phyloP scores from a whole-genome alignment of 352 stramenopile species.

The Thalassiosira hispida region DNA sequence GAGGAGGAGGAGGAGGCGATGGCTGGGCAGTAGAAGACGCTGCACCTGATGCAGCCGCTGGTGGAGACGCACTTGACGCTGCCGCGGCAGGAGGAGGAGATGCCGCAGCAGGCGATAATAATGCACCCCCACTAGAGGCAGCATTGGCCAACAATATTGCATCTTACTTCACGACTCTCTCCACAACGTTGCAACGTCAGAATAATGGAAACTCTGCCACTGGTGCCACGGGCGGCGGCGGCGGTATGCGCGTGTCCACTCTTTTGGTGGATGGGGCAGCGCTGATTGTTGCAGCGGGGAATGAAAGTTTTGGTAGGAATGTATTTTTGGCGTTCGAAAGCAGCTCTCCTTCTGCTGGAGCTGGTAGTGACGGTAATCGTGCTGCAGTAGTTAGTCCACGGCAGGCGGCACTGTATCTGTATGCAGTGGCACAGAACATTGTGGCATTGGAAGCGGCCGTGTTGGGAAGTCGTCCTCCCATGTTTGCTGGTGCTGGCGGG shows the following conservation, averaged over 20 bases:
- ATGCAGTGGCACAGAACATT: conserved; percentile 22
- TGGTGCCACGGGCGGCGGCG: too few species aligned
- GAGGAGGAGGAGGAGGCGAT: too few species aligned
- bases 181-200: neutral
- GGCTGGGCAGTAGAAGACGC: too few species aligned
- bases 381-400: neutral
- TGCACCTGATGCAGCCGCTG: too few species aligned
- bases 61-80: too few species aligned
- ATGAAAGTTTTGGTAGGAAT: neutral
- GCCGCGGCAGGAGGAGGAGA: too few species aligned
- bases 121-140: too few species aligned
- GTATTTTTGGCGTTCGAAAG: conserved; percentile 5
- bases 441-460: conserved; percentile 17
- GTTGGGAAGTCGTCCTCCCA: neutral
- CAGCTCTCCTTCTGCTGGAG: neutral
- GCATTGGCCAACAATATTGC: neutral
- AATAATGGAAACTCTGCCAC: neutral
- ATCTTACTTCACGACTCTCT: neutral
- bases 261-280: neutral
- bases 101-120: too few species aligned
- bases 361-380: neutral
- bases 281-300: neutral
- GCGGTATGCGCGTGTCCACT: too few species aligned
- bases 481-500: neutral
- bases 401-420: conserved; percentile 23